These are phyloP conservation scores for Immersiporthe knoxdaviesiana DNA, from an alignment of 2,329 filamentous ascomycete genomes.

Conservation along the genomic window DNA sequence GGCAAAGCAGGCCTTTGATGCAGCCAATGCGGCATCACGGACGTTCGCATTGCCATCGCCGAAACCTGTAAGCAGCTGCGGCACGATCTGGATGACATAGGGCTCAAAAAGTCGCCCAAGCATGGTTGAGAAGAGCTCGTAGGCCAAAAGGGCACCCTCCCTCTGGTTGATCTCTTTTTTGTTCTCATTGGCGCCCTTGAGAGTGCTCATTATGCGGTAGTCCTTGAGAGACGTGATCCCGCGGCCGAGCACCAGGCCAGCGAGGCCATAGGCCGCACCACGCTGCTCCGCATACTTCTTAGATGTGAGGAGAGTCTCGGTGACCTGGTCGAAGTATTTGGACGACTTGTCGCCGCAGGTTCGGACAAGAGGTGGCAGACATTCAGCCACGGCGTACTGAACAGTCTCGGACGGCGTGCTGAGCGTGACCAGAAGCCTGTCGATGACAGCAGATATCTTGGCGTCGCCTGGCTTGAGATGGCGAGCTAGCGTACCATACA, in stretches of 20 bases:
- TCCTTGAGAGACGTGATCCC: conserved; percentile 82
- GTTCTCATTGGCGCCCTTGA: conserved; percentile 85
- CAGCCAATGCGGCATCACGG: conserved; percentile 87
- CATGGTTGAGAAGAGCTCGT: conserved; percentile 85
- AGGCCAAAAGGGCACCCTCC: conserved; percentile 86
- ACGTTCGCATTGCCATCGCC: conserved; percentile 88
- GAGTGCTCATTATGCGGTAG: conserved; percentile 79
- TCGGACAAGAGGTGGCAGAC: conserved; percentile 85
- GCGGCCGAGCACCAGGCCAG: conserved; percentile 85
- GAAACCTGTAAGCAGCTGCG: conserved; percentile 85
- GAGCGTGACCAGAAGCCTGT: conserved; percentile 81
- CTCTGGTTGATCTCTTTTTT: conserved; percentile 90
- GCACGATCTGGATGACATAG: conserved; percentile 94
- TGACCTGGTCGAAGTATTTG: conserved; percentile 78
- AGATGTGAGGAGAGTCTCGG: conserved; percentile 80
- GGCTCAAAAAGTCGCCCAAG: conserved; percentile 91
- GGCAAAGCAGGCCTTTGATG: conserved; percentile 92
- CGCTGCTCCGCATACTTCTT: conserved; percentile 93
- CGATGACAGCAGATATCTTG: conserved; percentile 85
- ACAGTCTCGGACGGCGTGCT: conserved; percentile 96
- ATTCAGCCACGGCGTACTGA: conserved; percentile 94
- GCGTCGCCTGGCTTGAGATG: conserved; percentile 85
- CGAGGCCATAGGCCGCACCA: conserved; percentile 92
- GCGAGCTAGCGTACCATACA: conserved; percentile 90
- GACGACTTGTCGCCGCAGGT: conserved; percentile 77